Conservation (phyloP, 345 rosid species). For the Dipteronia sinensis region DNA sequence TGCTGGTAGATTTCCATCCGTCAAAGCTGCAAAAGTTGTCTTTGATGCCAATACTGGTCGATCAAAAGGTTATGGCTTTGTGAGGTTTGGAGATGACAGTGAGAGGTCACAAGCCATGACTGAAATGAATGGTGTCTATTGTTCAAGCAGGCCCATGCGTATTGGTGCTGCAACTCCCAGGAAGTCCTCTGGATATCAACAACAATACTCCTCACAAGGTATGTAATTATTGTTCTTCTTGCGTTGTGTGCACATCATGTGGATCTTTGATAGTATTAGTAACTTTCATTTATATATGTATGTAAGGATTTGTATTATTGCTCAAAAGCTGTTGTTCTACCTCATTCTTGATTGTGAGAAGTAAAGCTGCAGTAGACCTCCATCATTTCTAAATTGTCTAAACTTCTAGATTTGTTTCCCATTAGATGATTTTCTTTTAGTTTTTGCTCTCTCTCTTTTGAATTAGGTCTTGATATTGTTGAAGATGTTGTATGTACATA, state of each 20-base stretch:
- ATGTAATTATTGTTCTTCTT: slow-evolving; percentile 16
- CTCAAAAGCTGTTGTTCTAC: not conserved
- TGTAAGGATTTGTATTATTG: slow-evolving; percentile 2
- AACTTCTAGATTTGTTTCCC: not conserved
- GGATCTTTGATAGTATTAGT: slow-evolving; percentile 8
- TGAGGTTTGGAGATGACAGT: slow-evolving; percentile 89
- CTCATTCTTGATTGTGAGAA: not conserved
- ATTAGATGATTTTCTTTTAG: not conserved
- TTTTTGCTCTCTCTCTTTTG: not conserved
- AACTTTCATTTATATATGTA: not conserved
- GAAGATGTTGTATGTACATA: not conserved
- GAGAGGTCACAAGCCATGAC: slow-evolving; percentile 86
- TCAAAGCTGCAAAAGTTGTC: slow-evolving; percentile 91
- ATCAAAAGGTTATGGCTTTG: slow-evolving; percentile 96
- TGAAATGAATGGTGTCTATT: slow-evolving; percentile 91
- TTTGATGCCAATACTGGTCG: slow-evolving; percentile 93
- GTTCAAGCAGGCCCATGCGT: slow-evolving; percentile 95
- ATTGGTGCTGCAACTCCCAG: slow-evolving; percentile 95
- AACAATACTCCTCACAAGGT: slow-evolving; percentile 65
- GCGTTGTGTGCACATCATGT: slow-evolving; percentile 8
- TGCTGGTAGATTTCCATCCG: slow-evolving; percentile 72
- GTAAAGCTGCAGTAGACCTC: not conserved
- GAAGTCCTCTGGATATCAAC: slow-evolving; percentile 83
- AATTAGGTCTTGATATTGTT: not conserved
- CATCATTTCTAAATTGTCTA: not conserved